Evolutionary conservation across 352 stramenopile species (phyloP).

Genomic region (Thalassiosira hispida): DNA sequence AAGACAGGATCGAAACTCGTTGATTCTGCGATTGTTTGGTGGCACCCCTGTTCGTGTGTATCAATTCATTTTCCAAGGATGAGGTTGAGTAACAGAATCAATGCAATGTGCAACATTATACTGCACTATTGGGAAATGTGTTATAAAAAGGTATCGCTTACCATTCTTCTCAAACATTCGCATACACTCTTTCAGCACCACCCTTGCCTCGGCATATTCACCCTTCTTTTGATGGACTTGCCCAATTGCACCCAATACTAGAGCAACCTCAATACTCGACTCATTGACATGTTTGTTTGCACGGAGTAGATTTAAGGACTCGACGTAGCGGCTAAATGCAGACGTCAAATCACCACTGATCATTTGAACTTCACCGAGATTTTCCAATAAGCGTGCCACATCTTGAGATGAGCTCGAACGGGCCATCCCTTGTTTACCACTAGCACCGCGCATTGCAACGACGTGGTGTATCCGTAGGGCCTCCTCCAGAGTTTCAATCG

Average conservation of each 20-base stretch:
- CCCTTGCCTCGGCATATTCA: conserved; percentile 50
- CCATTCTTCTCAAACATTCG: conserved; percentile 53
- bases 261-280: conserved; percentile 53
- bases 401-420: conserved; percentile 29
- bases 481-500: conserved; percentile 58
- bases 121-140: too few species aligned
- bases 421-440: conserved; percentile 1
- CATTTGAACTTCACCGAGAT: conserved; percentile 60
- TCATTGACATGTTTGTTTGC: conserved; percentile 15
- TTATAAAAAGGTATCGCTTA: conserved; percentile 12
- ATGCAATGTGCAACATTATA: too few species aligned
- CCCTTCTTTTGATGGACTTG: conserved; percentile 51
- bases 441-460: conserved; percentile 35
- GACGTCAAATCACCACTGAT: conserved; percentile 55
- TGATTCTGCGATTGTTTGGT: conserved; percentile 53
- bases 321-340: conserved; percentile 43
- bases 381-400: conserved; percentile 55
- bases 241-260: conserved; percentile 56
- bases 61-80: background rate
- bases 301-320: conserved; percentile 57
- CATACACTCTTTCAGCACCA: conserved; percentile 59
- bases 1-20: conserved; percentile 49
- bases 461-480: conserved; percentile 50
- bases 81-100: background rate
- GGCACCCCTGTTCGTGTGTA: conserved; percentile 31